Evolutionary conservation across 2,329 filamentous ascomycete species (phyloP).

Genomic region (Scytalidium sp.): DNA sequence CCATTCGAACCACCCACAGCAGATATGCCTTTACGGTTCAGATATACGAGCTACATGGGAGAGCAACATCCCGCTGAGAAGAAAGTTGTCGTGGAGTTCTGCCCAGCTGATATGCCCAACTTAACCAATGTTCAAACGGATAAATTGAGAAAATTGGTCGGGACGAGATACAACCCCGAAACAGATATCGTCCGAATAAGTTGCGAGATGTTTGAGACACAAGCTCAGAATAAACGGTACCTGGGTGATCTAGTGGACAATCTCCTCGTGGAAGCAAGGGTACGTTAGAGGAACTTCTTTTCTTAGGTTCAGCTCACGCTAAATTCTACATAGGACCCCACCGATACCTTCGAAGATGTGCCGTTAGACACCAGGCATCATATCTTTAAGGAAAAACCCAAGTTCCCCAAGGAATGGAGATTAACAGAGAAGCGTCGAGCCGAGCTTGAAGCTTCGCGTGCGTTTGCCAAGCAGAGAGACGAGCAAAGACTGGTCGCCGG

Average conservation of each 20-base stretch:
- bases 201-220: constrained; percentile 82
- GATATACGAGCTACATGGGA: constrained; percentile 95
- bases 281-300: constrained; percentile 27
- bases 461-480: constrained; percentile 51
- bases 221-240: constrained; percentile 96
- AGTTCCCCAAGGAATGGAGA: constrained; percentile 81
- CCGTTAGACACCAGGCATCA: constrained; percentile 88
- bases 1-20: constrained; percentile 71
- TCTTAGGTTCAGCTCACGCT: background rate
- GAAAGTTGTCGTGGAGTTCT: constrained; percentile 94
- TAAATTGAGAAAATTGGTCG: constrained; percentile 87
- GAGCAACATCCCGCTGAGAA: constrained; percentile 86
- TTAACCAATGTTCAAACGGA: constrained; percentile 65
- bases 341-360: constrained; percentile 82
- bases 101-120: constrained; percentile 64
- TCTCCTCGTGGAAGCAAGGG: constrained; percentile 72
- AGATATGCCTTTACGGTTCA: constrained; percentile 78
- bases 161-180: constrained; percentile 82
- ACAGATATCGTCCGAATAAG: constrained; percentile 83
- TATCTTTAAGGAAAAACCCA: constrained; percentile 61
- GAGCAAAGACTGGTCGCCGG: constrained; percentile 50
- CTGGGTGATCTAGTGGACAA: constrained; percentile 74
- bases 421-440: constrained; percentile 67
- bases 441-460: constrained; percentile 62
- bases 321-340: constrained; percentile 52